A percentile compares a stretch with the other conserved stretches of the same genome.
phyloP scores from a whole-genome alignment of 1,284 basidiomycete species.

The Rhodotorula mucilaginosa region DNA sequence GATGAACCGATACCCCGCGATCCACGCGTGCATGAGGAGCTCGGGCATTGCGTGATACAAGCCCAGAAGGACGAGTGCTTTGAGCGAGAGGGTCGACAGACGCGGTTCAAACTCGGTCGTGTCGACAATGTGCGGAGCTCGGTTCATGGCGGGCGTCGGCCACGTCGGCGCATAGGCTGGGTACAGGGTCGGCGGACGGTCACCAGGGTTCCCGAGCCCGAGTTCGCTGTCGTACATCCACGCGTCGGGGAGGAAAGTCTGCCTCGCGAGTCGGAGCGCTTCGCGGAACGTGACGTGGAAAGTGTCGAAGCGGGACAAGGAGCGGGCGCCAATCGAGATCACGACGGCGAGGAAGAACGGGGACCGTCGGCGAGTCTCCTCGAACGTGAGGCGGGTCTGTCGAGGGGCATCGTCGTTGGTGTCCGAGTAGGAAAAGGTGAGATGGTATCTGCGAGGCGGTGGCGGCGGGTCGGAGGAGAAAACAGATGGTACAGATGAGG shows the following conservation, averaged over 20 bases:
- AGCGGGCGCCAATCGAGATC: slow-evolving; percentile 36
- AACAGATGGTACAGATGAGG: background rate
- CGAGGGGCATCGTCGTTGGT: background rate
- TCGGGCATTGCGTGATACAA: slow-evolving; percentile 30
- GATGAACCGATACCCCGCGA: slow-evolving; percentile 22
- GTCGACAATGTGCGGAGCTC: background rate
- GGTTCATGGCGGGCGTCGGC: background rate
- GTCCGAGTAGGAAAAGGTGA: slow-evolving; percentile 20
- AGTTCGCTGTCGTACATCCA: slow-evolving; percentile 1
- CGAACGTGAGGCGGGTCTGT: slow-evolving; percentile 24
- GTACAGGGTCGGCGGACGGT: background rate
- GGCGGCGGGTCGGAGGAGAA: background rate
- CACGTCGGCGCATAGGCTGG: background rate
- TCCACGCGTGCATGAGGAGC: slow-evolving; percentile 14
- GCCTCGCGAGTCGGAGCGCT: slow-evolving; percentile 23
- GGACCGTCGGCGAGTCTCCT: slow-evolving; percentile 25
- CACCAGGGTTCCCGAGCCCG: background rate
- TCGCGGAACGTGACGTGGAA: slow-evolving; percentile 24
- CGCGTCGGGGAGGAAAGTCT: slow-evolving; percentile 23
- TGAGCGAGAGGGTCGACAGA: slow-evolving; percentile 10
- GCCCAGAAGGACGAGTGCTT: slow-evolving; percentile 23
- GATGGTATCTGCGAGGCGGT: slow-evolving; percentile 22
- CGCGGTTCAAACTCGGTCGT: slow-evolving; percentile 5
- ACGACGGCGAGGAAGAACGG: slow-evolving; percentile 33
- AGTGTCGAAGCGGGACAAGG: slow-evolving; percentile 28